A percentile compares a stretch with the other conserved stretches of the same genome.
These are phyloP conservation scores for Bipolaris gigantea DNA, from an alignment of 2,329 filamentous ascomycete genomes.

Conservation along the genomic window DNA sequence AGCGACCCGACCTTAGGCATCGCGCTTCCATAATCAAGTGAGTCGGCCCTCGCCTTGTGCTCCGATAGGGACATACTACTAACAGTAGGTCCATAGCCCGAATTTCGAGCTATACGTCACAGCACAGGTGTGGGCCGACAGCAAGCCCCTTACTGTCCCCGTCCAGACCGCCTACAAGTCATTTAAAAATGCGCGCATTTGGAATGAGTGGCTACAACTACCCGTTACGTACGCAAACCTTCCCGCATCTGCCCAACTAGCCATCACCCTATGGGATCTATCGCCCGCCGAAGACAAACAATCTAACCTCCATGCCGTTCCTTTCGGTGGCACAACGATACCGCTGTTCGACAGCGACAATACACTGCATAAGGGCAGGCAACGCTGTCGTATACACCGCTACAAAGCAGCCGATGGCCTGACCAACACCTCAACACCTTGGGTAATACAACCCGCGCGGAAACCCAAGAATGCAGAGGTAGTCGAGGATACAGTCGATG, in stretches of 20 bases:
- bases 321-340: slow-evolving; percentile 92
- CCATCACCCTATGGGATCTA: slow-evolving; percentile 93
- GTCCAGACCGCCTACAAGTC: slow-evolving; percentile 91
- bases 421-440: slow-evolving; percentile 76
- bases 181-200: slow-evolving; percentile 73
- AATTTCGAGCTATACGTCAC: slow-evolving; percentile 91
- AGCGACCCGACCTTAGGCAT: slow-evolving; percentile 78
- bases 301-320: slow-evolving; percentile 75
- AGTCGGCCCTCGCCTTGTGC: slow-evolving; percentile 5
- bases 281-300: slow-evolving; percentile 74
- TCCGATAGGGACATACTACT: neutral
- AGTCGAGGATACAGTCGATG: slow-evolving; percentile 52
- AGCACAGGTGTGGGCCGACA: slow-evolving; percentile 91
- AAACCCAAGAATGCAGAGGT: slow-evolving; percentile 55
- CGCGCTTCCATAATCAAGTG: slow-evolving; percentile 82
- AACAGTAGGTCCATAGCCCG: slow-evolving; percentile 54
- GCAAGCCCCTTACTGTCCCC: slow-evolving; percentile 89
- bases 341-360: slow-evolving; percentile 91
- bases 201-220: slow-evolving; percentile 95
- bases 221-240: slow-evolving; percentile 83
- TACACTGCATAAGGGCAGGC: slow-evolving; percentile 85
- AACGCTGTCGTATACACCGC: slow-evolving; percentile 86
- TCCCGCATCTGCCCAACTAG: slow-evolving; percentile 78
- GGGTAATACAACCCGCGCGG: slow-evolving; percentile 60
- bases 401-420: slow-evolving; percentile 83